phyloP scores from a whole-genome alignment of 1,139 yeast genomes.

The Blastobotrys persicus region DNA sequence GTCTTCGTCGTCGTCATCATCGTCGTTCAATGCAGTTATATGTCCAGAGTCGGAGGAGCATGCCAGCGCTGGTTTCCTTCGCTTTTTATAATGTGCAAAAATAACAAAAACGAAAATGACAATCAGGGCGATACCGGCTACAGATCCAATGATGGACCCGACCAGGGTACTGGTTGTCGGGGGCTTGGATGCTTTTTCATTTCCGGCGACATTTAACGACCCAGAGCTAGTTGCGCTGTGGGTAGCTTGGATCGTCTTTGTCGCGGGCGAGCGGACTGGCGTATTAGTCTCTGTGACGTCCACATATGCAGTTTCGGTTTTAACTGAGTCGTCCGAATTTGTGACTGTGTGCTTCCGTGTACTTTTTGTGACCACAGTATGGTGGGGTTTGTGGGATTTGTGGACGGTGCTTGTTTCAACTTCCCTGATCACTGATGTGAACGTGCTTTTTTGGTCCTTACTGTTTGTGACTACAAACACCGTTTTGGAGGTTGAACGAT shows the following conservation, averaged over 20 bases:
- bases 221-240: neutral
- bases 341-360: neutral
- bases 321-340: neutral
- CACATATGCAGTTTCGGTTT: conserved; percentile 3
- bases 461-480: neutral
- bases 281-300: neutral
- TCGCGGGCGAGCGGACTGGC: neutral
- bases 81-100: conserved; percentile 5
- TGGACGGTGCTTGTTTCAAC: neutral
- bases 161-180: conserved; percentile 39
- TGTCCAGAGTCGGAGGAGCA: neutral
- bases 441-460: neutral
- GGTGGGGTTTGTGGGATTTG: neutral
- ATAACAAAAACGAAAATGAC: conserved; percentile 6
- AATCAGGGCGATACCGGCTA: conserved; percentile 12
- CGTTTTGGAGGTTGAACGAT: neutral
- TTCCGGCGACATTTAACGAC: neutral
- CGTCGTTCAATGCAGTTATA: neutral
- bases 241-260: neutral
- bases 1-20: conserved; percentile 1
- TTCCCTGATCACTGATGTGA: neutral
- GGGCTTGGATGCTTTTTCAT: conserved; percentile 4
- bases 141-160: conserved; percentile 42
- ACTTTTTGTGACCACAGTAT: neutral
- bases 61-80: neutral